Evolutionary conservation across 225 moss, liverwort and hornwort species (phyloP).

Genomic region (Physcomitrium patens): DNA sequence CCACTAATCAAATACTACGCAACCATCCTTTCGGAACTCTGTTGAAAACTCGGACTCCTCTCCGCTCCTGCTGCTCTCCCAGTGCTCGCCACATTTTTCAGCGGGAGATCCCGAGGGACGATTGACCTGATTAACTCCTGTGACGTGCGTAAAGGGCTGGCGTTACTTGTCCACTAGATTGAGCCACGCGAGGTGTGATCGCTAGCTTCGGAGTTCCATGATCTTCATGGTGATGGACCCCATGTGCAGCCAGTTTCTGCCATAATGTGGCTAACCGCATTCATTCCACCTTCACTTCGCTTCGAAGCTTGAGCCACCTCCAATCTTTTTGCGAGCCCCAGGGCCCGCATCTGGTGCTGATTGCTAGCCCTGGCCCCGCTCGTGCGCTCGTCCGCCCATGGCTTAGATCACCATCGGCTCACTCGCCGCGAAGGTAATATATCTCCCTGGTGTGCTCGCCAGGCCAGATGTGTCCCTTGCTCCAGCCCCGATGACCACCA

Average conservation of each 20-base stretch:
- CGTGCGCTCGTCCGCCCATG: background rate
- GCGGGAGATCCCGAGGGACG: too few species aligned
- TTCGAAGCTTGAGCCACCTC: background rate
- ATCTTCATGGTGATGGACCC: slow-evolving; percentile 24
- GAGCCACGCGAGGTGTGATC: too few species aligned
- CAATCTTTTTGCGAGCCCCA: slow-evolving; percentile 4
- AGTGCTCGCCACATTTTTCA: too few species aligned
- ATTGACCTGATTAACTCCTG: too few species aligned
- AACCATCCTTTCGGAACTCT: too few species aligned
- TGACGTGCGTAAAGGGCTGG: too few species aligned
- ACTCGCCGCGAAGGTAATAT: background rate
- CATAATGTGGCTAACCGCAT: slow-evolving; percentile 24
- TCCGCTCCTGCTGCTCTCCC: too few species aligned
- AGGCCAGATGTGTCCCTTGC: background rate
- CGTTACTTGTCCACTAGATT: too few species aligned
- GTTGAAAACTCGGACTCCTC: too few species aligned
- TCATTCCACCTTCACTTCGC: slow-evolving; percentile 26
- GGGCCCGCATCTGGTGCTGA: slow-evolving; percentile 9
- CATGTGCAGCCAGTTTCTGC: slow-evolving; percentile 13
- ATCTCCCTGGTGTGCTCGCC: background rate
- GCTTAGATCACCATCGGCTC: background rate
- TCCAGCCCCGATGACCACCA: background rate
- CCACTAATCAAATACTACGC: too few species aligned
- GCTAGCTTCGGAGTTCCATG: background rate
- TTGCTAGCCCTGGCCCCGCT: slow-evolving; percentile 1